phyloP scores from a whole-genome alignment of 805 yeast species.

The Wickerhamiella bombiphila region DNA sequence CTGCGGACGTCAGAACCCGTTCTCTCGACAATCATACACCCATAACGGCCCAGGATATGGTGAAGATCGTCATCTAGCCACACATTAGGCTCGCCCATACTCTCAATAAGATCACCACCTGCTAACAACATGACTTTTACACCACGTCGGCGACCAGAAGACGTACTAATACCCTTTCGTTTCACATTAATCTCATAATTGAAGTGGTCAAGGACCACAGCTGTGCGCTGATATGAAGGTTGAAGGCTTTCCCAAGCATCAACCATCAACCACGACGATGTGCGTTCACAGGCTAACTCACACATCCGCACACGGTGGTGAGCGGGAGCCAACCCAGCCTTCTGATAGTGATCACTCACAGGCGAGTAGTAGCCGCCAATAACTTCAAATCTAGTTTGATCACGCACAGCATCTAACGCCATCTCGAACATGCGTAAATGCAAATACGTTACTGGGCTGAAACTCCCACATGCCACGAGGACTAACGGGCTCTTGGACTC shows the following conservation, averaged over 20 bases:
- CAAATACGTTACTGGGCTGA: slow-evolving; percentile 86
- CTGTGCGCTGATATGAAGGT: slow-evolving; percentile 81
- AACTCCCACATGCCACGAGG: slow-evolving; percentile 94
- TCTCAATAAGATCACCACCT: slow-evolving; percentile 93
- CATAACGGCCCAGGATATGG: slow-evolving; percentile 89
- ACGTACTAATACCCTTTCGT: slow-evolving; percentile 63
- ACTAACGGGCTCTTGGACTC: slow-evolving; percentile 77
- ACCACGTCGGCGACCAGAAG: slow-evolving; percentile 40
- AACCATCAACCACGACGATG: slow-evolving; percentile 95
- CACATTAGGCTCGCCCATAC: slow-evolving; percentile 99
- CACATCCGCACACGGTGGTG: slow-evolving; percentile 93
- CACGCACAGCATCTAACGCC: slow-evolving; percentile 89
- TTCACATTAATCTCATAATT: slow-evolving; percentile 87
- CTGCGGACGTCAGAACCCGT: slow-evolving; percentile 94
- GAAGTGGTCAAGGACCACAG: slow-evolving; percentile 89
- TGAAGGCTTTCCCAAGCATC: slow-evolving; percentile 98
- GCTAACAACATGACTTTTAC: slow-evolving; percentile 92
- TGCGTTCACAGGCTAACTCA: slow-evolving; percentile 93
- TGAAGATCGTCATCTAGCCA: slow-evolving; percentile 96
- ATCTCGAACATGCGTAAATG: slow-evolving; percentile 97
- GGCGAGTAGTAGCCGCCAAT: slow-evolving; percentile 95
- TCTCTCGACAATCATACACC: slow-evolving; percentile 90
- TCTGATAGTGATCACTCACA: slow-evolving; percentile 75
- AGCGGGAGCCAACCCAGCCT: slow-evolving; percentile 82
- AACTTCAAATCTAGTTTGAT: slow-evolving; percentile 86